phyloP scores from a whole-genome alignment of 306 rosid species.

The Vachellia collinsii region DNA sequence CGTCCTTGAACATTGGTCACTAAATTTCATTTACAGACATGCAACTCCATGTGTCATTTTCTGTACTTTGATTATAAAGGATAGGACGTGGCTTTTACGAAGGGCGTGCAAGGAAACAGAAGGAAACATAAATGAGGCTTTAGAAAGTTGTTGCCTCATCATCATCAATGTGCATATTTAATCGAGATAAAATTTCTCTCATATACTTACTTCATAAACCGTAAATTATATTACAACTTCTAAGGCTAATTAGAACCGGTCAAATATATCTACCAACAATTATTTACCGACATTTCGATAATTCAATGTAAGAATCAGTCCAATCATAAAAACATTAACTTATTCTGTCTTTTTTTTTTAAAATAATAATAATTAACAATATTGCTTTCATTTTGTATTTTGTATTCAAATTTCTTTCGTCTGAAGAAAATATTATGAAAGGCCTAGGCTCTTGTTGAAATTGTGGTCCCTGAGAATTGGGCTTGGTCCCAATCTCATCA shows the following conservation, averaged over 20 bases:
- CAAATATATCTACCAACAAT: no score
- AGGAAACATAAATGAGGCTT: neutral
- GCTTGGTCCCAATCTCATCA: neutral
- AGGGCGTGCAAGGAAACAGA: neutral
- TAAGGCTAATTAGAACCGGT: no score
- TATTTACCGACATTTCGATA: neutral
- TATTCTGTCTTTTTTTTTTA: neutral
- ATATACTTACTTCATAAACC: no score
- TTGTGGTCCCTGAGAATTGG: neutral
- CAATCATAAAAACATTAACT: neutral
- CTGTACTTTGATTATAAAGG: neutral
- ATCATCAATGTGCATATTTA: neutral
- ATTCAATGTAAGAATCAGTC: neutral
- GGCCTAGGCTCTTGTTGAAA: neutral
- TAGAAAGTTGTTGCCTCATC: neutral
- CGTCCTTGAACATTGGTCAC: neutral
- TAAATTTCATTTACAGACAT: neutral
- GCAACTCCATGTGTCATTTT: neutral
- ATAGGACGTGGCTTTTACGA: neutral
- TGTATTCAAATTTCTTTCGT: no score
- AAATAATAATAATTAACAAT: no score
- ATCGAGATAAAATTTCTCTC: no score
- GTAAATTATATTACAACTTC: no score
- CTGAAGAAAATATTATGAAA: neutral
- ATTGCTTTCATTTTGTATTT: neutral